Evolutionary conservation across 2,329 filamentous ascomycete genomes (phyloP), one percentile per base, ranked within the genome.

Genomic region (Chrysoporthe deuterocubensis): DNA sequence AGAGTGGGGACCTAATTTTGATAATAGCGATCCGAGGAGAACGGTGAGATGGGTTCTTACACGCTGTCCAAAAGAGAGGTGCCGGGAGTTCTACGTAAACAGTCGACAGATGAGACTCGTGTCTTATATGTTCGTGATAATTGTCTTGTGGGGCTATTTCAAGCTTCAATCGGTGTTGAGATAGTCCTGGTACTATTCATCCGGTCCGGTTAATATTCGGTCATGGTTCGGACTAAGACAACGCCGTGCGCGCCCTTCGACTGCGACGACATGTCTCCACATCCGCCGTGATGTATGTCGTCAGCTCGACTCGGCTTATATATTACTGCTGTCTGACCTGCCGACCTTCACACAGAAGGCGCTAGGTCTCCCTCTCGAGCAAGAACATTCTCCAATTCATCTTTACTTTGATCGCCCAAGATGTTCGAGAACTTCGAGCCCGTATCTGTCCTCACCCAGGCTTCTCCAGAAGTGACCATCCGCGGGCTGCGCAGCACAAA

Each of bases 341-440:
- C 37, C 37, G 5, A 6, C 4, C 37, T 9, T 40, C 9, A 40
- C 5, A 6, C 37, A 40, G 9, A 1, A 40, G 37, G 9, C 37
- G 1, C 37, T 9, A 40, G 9, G 5, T 7, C 37, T 40, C 1
- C 9, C 37, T 40, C 37, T 40, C 6, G 2, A 7, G 37, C 37
- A 9, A 40, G 9, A 7, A 40, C 5, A 6, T 40, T 9, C 37
- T 9, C 37, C 37, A 40, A 9, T 40, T 5, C 37, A 40, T 6
- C 9, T 40, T 40, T 40, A 9, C 37, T 40, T 40, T 40, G 14
- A 37, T 26, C 32, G 6, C 43, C 46, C 50, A 46, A 44, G 18
- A 82, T 82, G 79, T 82, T 83, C 66, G 74, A 79, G 54, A 72
- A 68, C 54, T 80, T 83, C 66, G 69, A 77, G 44, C 66, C 76